phyloP scores from a whole-genome alignment of 202 grass and related monocot genomes.

The Eragrostis tef region DNA sequence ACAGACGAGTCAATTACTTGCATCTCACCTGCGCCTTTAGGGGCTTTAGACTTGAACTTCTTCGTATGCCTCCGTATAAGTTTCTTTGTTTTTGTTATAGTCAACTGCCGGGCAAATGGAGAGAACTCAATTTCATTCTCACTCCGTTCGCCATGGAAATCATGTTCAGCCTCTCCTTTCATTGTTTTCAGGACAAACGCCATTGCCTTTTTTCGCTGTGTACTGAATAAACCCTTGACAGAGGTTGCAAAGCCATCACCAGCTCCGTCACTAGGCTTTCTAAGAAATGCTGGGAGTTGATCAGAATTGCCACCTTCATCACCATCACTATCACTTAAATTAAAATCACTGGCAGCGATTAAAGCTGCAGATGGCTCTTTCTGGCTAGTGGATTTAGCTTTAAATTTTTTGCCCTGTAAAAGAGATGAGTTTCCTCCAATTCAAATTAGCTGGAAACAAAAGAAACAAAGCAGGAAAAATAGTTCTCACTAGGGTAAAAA shows the following conservation, averaged over 20 bases:
- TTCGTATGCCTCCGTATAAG: constrained; percentile 86
- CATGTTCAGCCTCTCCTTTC: constrained; percentile 77
- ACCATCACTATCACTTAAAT: constrained; percentile 83
- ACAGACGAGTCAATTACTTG: constrained; percentile 3
- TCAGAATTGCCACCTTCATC: constrained; percentile 71
- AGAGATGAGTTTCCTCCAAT: constrained; percentile 28
- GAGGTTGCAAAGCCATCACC: constrained; percentile 93
- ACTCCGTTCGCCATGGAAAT: constrained; percentile 85
- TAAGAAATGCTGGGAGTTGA: constrained; percentile 74
- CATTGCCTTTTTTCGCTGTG: constrained; percentile 86
- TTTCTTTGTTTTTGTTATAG: constrained; percentile 89
- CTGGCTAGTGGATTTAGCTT: constrained; percentile 82
- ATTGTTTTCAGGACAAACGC: constrained; percentile 89
- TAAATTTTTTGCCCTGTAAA: constrained; percentile 90
- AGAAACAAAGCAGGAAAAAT: neutral
- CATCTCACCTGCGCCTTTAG: constrained; percentile 53
- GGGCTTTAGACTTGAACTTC: constrained; percentile 65
- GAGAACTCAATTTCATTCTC: constrained; percentile 89
- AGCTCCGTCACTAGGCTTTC: constrained; percentile 82
- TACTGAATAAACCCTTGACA: constrained; percentile 88
- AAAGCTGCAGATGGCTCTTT: constrained; percentile 61
- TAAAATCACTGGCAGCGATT: constrained; percentile 63
- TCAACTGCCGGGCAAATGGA: constrained; percentile 91
- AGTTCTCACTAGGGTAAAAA: neutral
- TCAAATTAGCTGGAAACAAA: constrained; percentile 35